Percentiles rank a stretch among this genome's conserved stretches.
Evolutionary conservation across 2,329 filamentous ascomycete species (phyloP).

Genomic region (Hawksworthiomyces lignivorus): DNA sequence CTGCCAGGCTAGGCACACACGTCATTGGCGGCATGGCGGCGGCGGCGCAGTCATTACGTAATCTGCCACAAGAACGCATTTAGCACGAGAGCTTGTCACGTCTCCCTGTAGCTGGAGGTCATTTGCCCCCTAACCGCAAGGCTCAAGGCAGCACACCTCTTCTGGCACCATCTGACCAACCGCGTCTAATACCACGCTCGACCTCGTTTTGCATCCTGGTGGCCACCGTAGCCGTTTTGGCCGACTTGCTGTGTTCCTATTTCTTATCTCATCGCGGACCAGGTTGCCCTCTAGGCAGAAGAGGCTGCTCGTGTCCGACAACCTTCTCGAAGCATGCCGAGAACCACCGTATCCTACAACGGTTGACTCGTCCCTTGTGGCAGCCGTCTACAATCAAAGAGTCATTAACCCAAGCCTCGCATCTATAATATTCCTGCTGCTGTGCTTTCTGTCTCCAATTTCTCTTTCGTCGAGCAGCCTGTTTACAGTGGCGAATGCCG

Average conservation of each 20-base stretch:
- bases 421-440: not conserved
- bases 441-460: no score
- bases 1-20: not conserved
- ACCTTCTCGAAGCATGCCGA: slow-evolving; percentile 4
- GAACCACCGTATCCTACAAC: not conserved
- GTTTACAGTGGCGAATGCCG: no score
- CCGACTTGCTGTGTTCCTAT: no score
- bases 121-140: slow-evolving; percentile 4
- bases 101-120: not conserved
- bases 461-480: no score
- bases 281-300: no score
- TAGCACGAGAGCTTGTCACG: not conserved
- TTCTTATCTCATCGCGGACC: no score
- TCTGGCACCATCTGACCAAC: slow-evolving; percentile 8
- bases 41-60: no score
- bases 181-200: no score
- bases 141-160: slow-evolving; percentile 9
- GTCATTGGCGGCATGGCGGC: slow-evolving; percentile 6
- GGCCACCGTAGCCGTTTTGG: no score
- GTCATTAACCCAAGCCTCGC: no score
- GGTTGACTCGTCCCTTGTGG: slow-evolving; percentile 6
- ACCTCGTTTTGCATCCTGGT: no score
- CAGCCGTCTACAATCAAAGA: slow-evolving; percentile 1
- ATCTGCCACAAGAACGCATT: slow-evolving; percentile 1
- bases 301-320: no score